Base-by-base conservation (phyloP, 2,329 filamentous ascomycete genomes). In the Cylindrodendrum hubeiense region DNA sequence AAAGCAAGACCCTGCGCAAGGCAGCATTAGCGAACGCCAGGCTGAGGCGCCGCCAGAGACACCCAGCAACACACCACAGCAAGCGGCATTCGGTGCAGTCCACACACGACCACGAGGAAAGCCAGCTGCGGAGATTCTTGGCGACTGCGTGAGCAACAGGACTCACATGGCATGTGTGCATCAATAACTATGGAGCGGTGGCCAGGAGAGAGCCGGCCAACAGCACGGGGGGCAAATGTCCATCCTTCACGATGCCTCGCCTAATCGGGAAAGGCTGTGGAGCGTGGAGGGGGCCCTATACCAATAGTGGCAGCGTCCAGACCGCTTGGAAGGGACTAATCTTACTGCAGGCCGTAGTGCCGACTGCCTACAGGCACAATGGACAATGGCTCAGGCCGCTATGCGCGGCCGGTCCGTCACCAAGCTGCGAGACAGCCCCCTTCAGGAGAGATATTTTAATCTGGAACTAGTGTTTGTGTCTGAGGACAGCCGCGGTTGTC, bases 301-400 rank as follows among this genome's bases (percentile, higher is more conserved):
- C 49, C 54, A 57, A 63, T 52, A 53, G 49, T 47, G 49, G 39
- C 19, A 51, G 47, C 50, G 30, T 56, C 49, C 26, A 58, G 60
- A 54, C 47, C 54, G 60, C 60, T 57, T 47, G 60, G 34, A 54
- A 26, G 43, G 41, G 41, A 34, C 49, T 58, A 63, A 63, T 63
- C 41, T 63, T 58, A 63, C 60, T 61, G 19, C 12, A 39, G 54
- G 24, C 41, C 49, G 30, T 43, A 58, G 49, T 47, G 53, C 33
- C 47, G 33, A 58, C 49, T 33, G 39, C 33, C 49, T 50, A 47
- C 39, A 53, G 54, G 47, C 30, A 17, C 33, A 52, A 22, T 17
- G 51, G 46, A 47, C 60, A 57, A 49, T 52, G 47, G 53, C 30
- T 28, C 30, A 46, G 47, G 53, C 43, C 60, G 24, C 49, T 22